phyloP scores from a whole-genome alignment of 148 eudicot genomes.

The Fagopyrum homotropicum region DNA sequence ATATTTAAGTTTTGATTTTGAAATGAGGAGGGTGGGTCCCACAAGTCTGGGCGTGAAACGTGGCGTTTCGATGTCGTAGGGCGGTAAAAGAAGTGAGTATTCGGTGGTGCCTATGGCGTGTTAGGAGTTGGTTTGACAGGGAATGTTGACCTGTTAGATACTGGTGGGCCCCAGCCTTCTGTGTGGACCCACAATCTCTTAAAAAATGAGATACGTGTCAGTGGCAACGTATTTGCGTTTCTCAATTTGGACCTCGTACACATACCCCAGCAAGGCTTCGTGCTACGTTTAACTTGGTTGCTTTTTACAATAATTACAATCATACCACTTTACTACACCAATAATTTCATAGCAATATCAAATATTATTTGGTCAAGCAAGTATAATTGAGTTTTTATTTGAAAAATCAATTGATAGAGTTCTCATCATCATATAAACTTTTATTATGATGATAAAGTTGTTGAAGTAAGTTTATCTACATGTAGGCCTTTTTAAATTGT shows the following conservation, averaged over 20 bases:
- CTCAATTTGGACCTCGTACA: conserved; percentile 6
- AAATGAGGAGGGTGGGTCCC: neutral
- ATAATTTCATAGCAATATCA: neutral
- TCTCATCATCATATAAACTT: neutral
- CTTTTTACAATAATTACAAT: neutral
- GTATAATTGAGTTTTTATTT: neutral
- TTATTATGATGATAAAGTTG: neutral
- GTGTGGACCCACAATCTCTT: neutral
- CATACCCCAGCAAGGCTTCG: neutral
- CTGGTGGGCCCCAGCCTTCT: neutral
- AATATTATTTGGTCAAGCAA: neutral
- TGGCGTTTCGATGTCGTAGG: conserved; percentile 13
- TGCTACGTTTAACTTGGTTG: neutral
- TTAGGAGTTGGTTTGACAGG: conserved; percentile 8
- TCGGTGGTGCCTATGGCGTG: conserved; percentile 1
- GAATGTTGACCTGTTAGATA: conserved; percentile 10
- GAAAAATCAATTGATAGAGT: neutral
- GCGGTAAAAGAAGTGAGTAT: neutral
- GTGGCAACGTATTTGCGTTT: neutral
- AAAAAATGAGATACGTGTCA: neutral
- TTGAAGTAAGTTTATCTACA: neutral
- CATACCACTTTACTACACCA: neutral
- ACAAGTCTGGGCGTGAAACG: neutral
- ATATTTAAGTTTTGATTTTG: neutral
- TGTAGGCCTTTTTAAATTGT: neutral